Percentiles rank a stretch among this genome's conserved stretches.
Evolutionary conservation across 148 eudicot species (phyloP).

Genomic region (Fagopyrum homotropicum): DNA sequence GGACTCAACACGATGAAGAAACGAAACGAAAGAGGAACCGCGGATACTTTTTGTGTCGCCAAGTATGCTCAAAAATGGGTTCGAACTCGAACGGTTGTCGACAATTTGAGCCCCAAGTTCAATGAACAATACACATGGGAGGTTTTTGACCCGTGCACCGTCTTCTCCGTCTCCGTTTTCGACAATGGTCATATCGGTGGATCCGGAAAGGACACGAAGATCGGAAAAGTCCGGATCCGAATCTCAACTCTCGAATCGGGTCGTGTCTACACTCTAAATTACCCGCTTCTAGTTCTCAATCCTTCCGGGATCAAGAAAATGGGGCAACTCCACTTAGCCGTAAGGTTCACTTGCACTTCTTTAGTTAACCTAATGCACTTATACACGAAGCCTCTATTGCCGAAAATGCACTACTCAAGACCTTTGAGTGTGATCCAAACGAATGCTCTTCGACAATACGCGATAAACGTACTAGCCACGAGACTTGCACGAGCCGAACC

Average conservation of each 20-base stretch:
- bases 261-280: constrained; percentile 13
- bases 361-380: constrained; percentile 8
- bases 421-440: constrained; percentile 8
- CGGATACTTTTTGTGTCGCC: constrained; percentile 12
- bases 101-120: constrained; percentile 10
- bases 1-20: constrained; percentile 7
- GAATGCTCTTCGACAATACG: constrained; percentile 4
- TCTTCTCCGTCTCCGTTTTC: constrained; percentile 11
- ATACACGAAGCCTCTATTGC: constrained; percentile 7
- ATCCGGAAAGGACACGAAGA: constrained; percentile 7
- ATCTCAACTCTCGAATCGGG: constrained; percentile 16
- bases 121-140: constrained; percentile 18
- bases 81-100: constrained; percentile 12
- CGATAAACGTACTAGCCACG: neutral
- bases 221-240: constrained; percentile 15
- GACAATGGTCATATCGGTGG: constrained; percentile 12
- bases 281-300: constrained; percentile 15
- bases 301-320: constrained; percentile 15
- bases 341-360: constrained; percentile 15
- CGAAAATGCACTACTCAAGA: constrained; percentile 12
- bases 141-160: constrained; percentile 14
- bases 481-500: constrained; percentile 10
- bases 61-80: constrained; percentile 20
- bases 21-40: constrained; percentile 12
- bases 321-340: constrained; percentile 15